Evolutionary conservation across 1,139 yeast species (phyloP), one percentile per base, ranked within the genome.

Genomic region (Diutina catenulata): DNA sequence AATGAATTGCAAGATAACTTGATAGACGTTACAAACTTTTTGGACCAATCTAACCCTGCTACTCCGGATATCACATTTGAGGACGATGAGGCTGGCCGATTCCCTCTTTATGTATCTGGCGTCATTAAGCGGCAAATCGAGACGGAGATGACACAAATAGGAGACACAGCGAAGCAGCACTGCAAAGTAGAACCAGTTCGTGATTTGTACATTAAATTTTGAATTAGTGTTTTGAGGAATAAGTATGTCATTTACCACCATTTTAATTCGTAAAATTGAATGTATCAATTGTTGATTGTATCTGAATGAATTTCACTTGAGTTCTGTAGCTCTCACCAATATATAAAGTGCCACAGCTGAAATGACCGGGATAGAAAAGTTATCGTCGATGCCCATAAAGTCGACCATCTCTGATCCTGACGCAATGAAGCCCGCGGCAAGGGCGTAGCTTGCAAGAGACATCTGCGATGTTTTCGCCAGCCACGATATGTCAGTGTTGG

Each of bases 361-460:
- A 13, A 31, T 21, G 1, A 84, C 86, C 3, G 98, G 98, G 42
- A 91, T 88, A 38, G 97, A 87, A 50, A 93, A 74, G 56, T 91
- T 91, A 55, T 91, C 99, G 56, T 91, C 98, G 57, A 86, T 60
- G 31, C 74, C 76, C 45, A 70, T 76, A 24, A 87, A 42, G 49
- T 80, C 83, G 37, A 87, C 70, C 25, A 83, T 83, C 60, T 88
- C 97, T 33, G 94, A 80, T n/a, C 79, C 60, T 13, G 95, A 77
- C 19, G 95, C 94, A 39, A 83, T 73, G 16, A 83, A 48, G 0
- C 96, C 97, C 45, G 80, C 70, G n/a, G 77, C 52, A 20, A 80
- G 39, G 1, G 88, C 74, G 43, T 76, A 63, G 5, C 59, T 51
- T 35, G 62, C 64, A 32, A 84, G 53, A 37, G 64, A 62, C 46